Evolutionary conservation across 176 grass and related monocot genomes (phyloP), one percentile per base, ranked within the genome.

Genomic region (Elymus sibiricus): DNA sequence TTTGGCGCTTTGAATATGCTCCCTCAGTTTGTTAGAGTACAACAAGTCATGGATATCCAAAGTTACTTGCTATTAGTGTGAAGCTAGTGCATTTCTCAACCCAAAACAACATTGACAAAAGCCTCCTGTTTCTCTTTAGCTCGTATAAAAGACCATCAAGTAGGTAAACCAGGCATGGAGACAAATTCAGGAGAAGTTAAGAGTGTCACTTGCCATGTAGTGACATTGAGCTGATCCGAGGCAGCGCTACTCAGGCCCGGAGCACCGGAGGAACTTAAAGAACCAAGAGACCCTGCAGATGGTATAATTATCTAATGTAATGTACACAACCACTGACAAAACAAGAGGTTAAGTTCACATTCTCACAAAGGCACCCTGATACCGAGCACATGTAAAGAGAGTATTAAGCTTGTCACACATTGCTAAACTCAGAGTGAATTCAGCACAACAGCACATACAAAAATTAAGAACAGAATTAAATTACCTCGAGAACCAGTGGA

Each of bases 401-500:
- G 21, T 16, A 63, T 2, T 11, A 74, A 80, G 11, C 29, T 51
- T 26, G 28, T 22, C 15, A 6, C 14, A 21, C 4, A 65, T 24
- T 37, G 40, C 19, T 27, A 51, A 2, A 26, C 5, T 51, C 11
- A 3, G n/a, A 32, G n/a, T 31, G 22, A 79, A 72, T 55, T 64
- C 28, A 72, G 11, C 16, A 79, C 21, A 44, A 13, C 12, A 47
- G 38, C 19, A 61, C 56, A 15, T 35, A 44, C 21, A 86, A 0
- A 77, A 78, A 87, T 3, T 25, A 66, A n/a, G 28, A 46, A 59
- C 11, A 51, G 21, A 62, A 24, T 6, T 13, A 70, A 37, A 83
- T 85, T 87, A 99, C 97, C 94, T 90, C 91, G 92, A 80, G 82
- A 88, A 49, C 92, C 94, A 8, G 96, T 80, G 4, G 97, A 96